Evolutionary conservation across 345 rosid genomes (phyloP).

Genomic region (Camelina neglecta): DNA sequence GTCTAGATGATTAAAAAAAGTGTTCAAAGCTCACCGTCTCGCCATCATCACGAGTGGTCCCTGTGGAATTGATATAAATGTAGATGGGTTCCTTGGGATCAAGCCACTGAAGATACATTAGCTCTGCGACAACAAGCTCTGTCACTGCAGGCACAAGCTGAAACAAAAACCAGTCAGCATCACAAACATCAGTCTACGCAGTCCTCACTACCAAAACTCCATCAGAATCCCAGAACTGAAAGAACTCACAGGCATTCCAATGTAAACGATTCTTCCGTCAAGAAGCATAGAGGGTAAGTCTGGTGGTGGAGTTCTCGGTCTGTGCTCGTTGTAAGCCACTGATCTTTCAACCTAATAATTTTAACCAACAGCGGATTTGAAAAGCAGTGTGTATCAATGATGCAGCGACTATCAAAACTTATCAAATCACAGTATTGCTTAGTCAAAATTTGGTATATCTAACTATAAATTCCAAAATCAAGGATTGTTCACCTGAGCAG

Average conservation of each 20-base stretch:
- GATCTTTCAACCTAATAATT: conserved; percentile 69
- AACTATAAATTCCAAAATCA: too few relatives aligned
- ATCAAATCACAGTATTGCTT: conserved; percentile 7
- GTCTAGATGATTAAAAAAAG: not conserved
- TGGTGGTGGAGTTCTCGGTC: conserved; percentile 75
- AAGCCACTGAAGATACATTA: conserved; percentile 84
- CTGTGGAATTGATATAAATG: conserved; percentile 84
- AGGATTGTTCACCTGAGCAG: conserved; percentile 57
- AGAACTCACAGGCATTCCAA: conserved; percentile 87
- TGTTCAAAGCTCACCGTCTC: conserved; percentile 61
- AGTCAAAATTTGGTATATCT: not conserved
- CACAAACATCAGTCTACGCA: not conserved
- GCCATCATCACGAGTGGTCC: conserved; percentile 91
- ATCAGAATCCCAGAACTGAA: not conserved
- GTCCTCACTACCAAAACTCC: not conserved
- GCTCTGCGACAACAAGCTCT: conserved; percentile 76
- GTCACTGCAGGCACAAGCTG: conserved; percentile 91
- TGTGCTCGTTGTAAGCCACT: conserved; percentile 59
- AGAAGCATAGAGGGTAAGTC: conserved; percentile 85
- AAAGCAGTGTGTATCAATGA: conserved; percentile 17
- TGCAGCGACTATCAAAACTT: not conserved
- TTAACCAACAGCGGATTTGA: conserved; percentile 1
- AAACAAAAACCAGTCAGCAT: conserved; percentile 33
- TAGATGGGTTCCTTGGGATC: conserved; percentile 78
- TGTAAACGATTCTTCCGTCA: conserved; percentile 77